phyloP scores from a whole-genome alignment of 345 rosid species.

The Rubroshorea leprosula region DNA sequence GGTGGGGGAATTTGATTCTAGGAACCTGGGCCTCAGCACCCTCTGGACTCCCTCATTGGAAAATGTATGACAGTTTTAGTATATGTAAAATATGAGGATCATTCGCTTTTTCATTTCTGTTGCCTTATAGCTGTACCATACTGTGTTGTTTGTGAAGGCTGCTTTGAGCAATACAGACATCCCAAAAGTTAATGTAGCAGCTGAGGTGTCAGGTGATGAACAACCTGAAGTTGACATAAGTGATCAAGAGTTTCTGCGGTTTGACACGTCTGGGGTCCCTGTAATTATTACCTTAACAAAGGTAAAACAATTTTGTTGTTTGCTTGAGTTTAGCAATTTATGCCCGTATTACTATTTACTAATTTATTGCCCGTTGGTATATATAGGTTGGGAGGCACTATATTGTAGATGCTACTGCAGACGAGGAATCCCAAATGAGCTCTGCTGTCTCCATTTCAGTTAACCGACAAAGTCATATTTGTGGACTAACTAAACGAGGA shows the following conservation, averaged over 20 bases:
- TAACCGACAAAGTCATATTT: conserved; percentile 60
- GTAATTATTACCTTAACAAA: conserved; percentile 74
- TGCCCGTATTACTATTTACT: not conserved
- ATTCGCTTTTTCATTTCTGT: too few relatives aligned
- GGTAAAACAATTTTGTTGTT: conserved; percentile 27
- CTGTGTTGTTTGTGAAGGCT: conserved; percentile 48
- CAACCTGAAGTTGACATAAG: conserved; percentile 90
- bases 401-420: conserved; percentile 84
- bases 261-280: conserved; percentile 69
- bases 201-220: conserved; percentile 50
- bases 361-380: not conserved
- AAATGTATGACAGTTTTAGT: too few relatives aligned
- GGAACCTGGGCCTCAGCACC: too few relatives aligned
- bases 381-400: conserved; percentile 67
- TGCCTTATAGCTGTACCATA: not conserved
- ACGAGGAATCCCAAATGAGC: conserved; percentile 95
- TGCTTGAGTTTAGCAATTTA: not conserved
- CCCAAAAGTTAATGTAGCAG: conserved; percentile 67
- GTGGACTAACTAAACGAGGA: conserved; percentile 81
- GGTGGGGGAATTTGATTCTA: too few relatives aligned
- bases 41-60: too few relatives aligned
- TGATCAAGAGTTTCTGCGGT: conserved; percentile 87
- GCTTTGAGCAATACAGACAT: conserved; percentile 88
- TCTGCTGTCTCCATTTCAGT: conserved; percentile 79
- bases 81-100: too few relatives aligned